phyloP scores from a whole-genome alignment of 2,329 filamentous ascomycete genomes.

The Talaromyces albobiverticillius region DNA sequence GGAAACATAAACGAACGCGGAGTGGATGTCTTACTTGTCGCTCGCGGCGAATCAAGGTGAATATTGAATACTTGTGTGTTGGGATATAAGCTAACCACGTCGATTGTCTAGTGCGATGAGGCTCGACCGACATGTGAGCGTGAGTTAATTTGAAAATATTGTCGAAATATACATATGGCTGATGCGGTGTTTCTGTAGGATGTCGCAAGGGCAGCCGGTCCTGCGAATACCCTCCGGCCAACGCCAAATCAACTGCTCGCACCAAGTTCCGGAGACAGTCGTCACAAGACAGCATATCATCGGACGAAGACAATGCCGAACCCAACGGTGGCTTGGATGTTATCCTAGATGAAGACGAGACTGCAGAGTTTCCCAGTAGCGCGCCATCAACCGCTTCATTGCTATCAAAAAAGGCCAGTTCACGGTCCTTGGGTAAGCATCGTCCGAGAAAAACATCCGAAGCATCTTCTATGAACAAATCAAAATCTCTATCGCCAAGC shows the following conservation, averaged over 20 bases:
- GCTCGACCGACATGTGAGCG: slow-evolving; percentile 78
- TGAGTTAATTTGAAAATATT: slow-evolving; percentile 34
- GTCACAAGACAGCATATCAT: slow-evolving; percentile 49
- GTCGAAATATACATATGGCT: not conserved
- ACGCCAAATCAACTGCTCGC: slow-evolving; percentile 43
- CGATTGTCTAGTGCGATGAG: slow-evolving; percentile 73
- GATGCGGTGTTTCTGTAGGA: slow-evolving; percentile 46
- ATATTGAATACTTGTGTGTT: not conserved
- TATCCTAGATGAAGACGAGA: slow-evolving; percentile 44
- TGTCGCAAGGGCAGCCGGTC: slow-evolving; percentile 90
- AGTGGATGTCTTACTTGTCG: slow-evolving; percentile 94
- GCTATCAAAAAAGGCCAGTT: slow-evolving; percentile 27
- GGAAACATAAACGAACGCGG: slow-evolving; percentile 89
- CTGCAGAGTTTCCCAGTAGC: slow-evolving; percentile 22
- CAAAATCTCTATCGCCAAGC: slow-evolving; percentile 52
- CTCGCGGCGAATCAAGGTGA: slow-evolving; percentile 75
- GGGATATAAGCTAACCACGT: slow-evolving; percentile 1
- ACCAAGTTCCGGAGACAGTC: slow-evolving; percentile 44
- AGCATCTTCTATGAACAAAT: slow-evolving; percentile 38
- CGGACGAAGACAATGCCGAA: slow-evolving; percentile 47
- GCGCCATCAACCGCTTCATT: slow-evolving; percentile 19
- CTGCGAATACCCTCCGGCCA: slow-evolving; percentile 77
- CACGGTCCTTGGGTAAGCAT: slow-evolving; percentile 26
- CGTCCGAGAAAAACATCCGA: slow-evolving; percentile 27
- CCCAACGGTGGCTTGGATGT: slow-evolving; percentile 36